These are phyloP conservation scores for Pyrenochaeta sp. DNA, from an alignment of 2,329 filamentous ascomycete species.

Conservation along the genomic window DNA sequence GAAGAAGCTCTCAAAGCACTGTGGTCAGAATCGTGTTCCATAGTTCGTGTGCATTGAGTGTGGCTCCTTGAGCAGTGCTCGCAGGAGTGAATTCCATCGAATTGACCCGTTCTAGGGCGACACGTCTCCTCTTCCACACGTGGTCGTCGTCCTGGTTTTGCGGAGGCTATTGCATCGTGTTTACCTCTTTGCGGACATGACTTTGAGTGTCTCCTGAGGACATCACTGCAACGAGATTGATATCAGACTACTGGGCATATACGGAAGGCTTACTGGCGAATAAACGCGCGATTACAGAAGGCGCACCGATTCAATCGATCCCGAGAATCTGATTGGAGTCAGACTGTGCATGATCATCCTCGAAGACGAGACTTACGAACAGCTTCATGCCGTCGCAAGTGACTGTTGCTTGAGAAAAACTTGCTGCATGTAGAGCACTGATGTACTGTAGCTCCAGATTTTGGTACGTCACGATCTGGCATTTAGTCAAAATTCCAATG, in stretches of 20 bases:
- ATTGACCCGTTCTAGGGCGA: background rate
- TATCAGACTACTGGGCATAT: background rate
- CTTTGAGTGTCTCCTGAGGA: conserved; percentile 8
- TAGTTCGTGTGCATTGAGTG: too few relatives aligned
- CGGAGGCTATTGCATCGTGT: conserved; percentile 2
- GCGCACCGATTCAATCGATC: conserved; percentile 1
- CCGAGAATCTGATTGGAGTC: background rate
- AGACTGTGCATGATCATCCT: background rate
- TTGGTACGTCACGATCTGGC: background rate
- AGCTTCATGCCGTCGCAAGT: conserved; percentile 17
- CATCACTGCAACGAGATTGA: conserved; percentile 1
- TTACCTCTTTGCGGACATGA: conserved; percentile 6
- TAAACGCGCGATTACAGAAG: background rate
- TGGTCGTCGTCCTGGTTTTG: background rate
- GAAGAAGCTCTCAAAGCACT: background rate
- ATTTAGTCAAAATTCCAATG: background rate
- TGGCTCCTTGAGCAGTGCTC: too few relatives aligned
- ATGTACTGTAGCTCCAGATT: background rate
- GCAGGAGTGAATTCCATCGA: too few relatives aligned
- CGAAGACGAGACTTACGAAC: conserved; percentile 2
- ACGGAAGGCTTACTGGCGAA: background rate
- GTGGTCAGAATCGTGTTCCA: background rate
- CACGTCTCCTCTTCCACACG: background rate
- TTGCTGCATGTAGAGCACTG: conserved; percentile 8
- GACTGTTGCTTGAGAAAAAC: conserved; percentile 3